Base-by-base conservation (phyloP, 768 basidiomycete species). In the Kwoniella dejecticola region DNA sequence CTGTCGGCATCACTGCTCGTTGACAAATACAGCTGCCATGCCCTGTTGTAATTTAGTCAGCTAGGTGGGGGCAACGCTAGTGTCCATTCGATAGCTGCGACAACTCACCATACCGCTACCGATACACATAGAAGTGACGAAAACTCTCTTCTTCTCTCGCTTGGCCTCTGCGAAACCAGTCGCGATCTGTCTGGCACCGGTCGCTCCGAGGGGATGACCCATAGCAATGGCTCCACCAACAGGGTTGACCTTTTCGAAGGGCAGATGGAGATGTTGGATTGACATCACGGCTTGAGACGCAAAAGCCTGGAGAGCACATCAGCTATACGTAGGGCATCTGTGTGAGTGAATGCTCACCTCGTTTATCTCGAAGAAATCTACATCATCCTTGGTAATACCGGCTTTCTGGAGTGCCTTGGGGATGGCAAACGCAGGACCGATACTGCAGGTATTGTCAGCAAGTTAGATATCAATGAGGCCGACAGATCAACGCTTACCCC, bases 301-400 rank as follows among this genome's bases (percentile, higher is more conserved):
- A 86, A 94, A 95, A 0, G 92, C 92, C 78, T 93, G 89, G 58
- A 91, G 91, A 65, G 90, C 88, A 90, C 89, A 74, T 84, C 91
- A 13, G 90, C 27, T 3, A 48, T 12, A 27, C 15, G 48, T 13
- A n/a, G 6, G 17, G 10, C 6, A 27, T 2, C 15, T 17, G 13
- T 31, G 13, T 30, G 11, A 4, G 26, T 5, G 1, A 89, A 87
- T 36, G 88, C 60, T 87, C 88, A 89, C 67, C 30, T 76, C 69
- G 66, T 80, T 80, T 72, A 80, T 80, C 60, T 80, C 79, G 58
- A 45, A 80, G 67, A 80, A 77, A 61, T 80, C 79, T 52, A 80
- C 77, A 50, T 80, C 79, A 41, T 73, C 71, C 42, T 84, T 78
- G 40, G 81, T 83, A 41, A 94, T 80, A 4, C 90, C 90, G 23